phyloP scores from a whole-genome alignment of 495 filamentous ascomycete genomes.

The Daldinia loculata region DNA sequence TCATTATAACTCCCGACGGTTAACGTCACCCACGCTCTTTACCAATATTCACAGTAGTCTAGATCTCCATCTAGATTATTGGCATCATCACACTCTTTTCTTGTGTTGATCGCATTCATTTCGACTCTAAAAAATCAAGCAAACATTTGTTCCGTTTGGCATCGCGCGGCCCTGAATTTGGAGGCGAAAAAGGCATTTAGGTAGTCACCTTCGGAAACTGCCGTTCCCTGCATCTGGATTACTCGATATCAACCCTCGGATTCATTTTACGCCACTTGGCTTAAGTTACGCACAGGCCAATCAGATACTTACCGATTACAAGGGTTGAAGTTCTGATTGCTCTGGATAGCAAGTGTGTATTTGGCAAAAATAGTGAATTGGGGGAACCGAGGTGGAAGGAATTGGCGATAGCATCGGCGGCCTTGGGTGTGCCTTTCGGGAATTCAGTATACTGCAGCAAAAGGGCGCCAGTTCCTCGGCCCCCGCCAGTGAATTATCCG shows the following conservation, averaged over 20 bases:
- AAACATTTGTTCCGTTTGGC: conserved; percentile 26
- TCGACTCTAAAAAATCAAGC: conserved; percentile 27
- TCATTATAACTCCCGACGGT: conserved; percentile 29
- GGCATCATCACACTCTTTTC: conserved; percentile 39
- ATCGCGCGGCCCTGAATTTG: conserved; percentile 22
- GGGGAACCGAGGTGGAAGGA: conserved; percentile 9
- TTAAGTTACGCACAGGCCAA: conserved; percentile 6
- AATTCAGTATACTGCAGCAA: conserved; percentile 5
- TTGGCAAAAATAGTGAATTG: conserved; percentile 9
- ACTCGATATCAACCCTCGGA: conserved; percentile 14
- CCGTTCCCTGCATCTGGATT: neutral
- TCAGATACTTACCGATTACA: conserved; percentile 5
- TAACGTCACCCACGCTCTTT: conserved; percentile 35
- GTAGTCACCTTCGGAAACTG: conserved; percentile 4
- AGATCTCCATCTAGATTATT: conserved; percentile 34
- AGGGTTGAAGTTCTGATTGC: neutral
- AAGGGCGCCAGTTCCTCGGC: neutral
- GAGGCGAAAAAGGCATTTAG: conserved; percentile 15
- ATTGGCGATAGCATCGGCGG: conserved; percentile 20
- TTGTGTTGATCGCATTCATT: conserved; percentile 51
- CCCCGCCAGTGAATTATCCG: conserved; percentile 12
- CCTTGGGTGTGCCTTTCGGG: conserved; percentile 10
- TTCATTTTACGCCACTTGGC: conserved; percentile 3
- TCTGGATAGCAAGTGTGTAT: conserved; percentile 26
- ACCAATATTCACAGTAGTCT: conserved; percentile 28